Evolutionary conservation across 345 rosid species (phyloP).

Genomic region (Fremontodendron californicum): DNA sequence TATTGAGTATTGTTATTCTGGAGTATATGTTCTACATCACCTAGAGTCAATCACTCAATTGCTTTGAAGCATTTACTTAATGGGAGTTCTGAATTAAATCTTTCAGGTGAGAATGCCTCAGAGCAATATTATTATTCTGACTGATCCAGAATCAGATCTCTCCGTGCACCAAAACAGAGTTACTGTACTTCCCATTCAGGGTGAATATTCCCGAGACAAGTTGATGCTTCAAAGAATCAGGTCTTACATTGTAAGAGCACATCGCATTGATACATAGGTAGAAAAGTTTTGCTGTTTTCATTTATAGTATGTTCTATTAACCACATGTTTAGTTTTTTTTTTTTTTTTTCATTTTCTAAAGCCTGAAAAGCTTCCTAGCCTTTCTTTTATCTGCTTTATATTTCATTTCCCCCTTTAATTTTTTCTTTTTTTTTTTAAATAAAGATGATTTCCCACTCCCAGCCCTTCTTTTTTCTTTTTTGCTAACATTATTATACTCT

Average conservation of each 20-base stretch:
- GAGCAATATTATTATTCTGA: slow-evolving; percentile 64
- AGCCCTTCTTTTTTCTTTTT: neutral
- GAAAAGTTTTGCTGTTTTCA: slow-evolving; percentile 24
- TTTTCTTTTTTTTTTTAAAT: neutral
- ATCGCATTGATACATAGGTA: slow-evolving; percentile 53
- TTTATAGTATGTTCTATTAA: slow-evolving; percentile 4
- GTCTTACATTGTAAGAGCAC: slow-evolving; percentile 97
- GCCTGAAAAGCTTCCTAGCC: neutral
- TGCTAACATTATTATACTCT: neutral
- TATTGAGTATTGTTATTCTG: neutral
- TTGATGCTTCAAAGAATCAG: slow-evolving; percentile 98
- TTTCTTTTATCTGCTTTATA: neutral
- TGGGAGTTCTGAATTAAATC: neutral
- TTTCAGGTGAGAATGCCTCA: slow-evolving; percentile 74
- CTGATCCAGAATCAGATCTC: slow-evolving; percentile 84
- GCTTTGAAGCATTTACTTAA: neutral
- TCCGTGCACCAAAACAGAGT: slow-evolving; percentile 47
- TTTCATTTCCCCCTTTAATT: neutral
- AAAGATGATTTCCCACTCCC: neutral
- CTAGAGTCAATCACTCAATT: neutral
- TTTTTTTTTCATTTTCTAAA: neutral
- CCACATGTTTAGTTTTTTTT: neutral
- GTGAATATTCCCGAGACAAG: slow-evolving; percentile 80
- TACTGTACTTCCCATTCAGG: slow-evolving; percentile 57
- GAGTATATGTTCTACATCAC: neutral